Conservation (phyloP, 352 stramenopile genomes). For the Pythium plurisporium region DNA sequence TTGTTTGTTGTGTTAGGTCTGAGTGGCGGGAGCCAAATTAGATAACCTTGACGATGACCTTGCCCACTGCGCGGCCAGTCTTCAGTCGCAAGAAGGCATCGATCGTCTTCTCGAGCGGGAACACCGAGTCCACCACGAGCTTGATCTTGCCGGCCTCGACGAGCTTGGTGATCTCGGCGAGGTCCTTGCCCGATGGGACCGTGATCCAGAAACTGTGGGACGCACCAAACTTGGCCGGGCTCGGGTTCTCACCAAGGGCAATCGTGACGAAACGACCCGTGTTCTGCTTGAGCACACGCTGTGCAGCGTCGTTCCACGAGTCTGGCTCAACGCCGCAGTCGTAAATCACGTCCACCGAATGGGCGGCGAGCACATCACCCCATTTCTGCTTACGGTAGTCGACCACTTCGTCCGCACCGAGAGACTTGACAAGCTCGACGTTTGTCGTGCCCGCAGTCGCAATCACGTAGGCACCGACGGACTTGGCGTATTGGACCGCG, state of each 20-base stretch:
- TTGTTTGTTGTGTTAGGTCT: neutral
- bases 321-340: constrained; percentile 23
- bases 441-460: constrained; percentile 33
- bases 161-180: constrained; percentile 35
- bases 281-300: constrained; percentile 37
- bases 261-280: constrained; percentile 42
- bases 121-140: constrained; percentile 32
- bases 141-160: constrained; percentile 35
- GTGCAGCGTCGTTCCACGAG: constrained; percentile 31
- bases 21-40: neutral
- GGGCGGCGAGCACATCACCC: constrained; percentile 17
- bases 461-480: constrained; percentile 16
- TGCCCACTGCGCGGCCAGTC: constrained; percentile 36
- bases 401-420: constrained; percentile 38
- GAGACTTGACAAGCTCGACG: constrained; percentile 25
- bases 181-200: constrained; percentile 21
- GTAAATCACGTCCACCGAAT: constrained; percentile 25
- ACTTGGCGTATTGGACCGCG: constrained; percentile 44
- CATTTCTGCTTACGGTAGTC: constrained; percentile 40
- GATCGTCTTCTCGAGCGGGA: constrained; percentile 34
- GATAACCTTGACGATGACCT: constrained; percentile 20
- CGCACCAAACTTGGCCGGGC: constrained; percentile 52
- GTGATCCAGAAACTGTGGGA: constrained; percentile 18
- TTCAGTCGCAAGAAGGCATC: constrained; percentile 49
- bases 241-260: constrained; percentile 24